Evolutionary conservation across 164 flowering plant species (phyloP).

Genomic region (Sedum album): DNA sequence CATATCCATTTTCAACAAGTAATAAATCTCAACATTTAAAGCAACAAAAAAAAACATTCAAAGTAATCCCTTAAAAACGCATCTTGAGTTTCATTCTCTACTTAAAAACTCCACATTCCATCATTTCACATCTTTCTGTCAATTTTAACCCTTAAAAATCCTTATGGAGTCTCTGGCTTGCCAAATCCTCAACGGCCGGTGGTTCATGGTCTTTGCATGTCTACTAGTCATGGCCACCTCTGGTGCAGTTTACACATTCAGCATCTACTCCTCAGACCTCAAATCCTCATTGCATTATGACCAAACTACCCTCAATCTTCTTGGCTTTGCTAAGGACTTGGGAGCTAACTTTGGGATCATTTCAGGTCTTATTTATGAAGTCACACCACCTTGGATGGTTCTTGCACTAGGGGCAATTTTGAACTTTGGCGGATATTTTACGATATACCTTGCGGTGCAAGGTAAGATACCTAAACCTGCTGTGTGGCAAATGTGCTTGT

Average conservation of each 20-base stretch:
- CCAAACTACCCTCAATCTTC: constrained; percentile 30
- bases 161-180: constrained; percentile 15
- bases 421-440: constrained; percentile 38
- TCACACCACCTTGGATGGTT: constrained; percentile 40
- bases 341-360: constrained; percentile 32
- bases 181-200: constrained; percentile 26
- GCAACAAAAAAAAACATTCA: no score
- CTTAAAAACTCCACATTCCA: no score
- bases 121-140: neutral
- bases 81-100: no score
- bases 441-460: constrained; percentile 39
- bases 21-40: no score
- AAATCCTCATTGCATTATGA: constrained; percentile 27
- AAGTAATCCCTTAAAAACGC: no score
- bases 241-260: constrained; percentile 35
- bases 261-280: constrained; percentile 25
- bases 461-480: constrained; percentile 19
- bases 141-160: no score
- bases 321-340: constrained; percentile 37
- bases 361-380: constrained; percentile 37
- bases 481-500: constrained; percentile 43
- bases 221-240: constrained; percentile 30
- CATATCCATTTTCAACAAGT: no score
- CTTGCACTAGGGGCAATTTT: constrained; percentile 30
- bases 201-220: constrained; percentile 37